A percentile compares a stretch with the other conserved stretches of the same genome.
Conservation (phyloP, 1,139 yeast species). For the Yamadazyma aaseri region DNA sequence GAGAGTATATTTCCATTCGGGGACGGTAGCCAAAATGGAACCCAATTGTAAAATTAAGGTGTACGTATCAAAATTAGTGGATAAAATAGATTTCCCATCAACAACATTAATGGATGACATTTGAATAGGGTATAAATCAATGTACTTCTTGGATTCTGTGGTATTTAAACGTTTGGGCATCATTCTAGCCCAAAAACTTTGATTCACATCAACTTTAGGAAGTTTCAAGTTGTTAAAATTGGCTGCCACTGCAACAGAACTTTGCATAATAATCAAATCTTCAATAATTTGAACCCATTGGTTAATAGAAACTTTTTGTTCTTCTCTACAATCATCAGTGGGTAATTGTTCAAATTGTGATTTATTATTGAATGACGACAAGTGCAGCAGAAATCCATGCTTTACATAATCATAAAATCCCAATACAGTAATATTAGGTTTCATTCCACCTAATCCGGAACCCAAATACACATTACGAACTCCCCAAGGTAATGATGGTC, state of each 20-base stretch:
- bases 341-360: slow-evolving; percentile 48
- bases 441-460: slow-evolving; percentile 96
- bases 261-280: slow-evolving; percentile 87
- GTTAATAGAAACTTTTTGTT: slow-evolving; percentile 62
- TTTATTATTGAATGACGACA: slow-evolving; percentile 17
- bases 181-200: slow-evolving; percentile 18
- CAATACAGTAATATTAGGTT: slow-evolving; percentile 87
- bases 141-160: slow-evolving; percentile 36
- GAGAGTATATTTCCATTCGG: slow-evolving; percentile 75
- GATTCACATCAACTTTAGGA: slow-evolving; percentile 38
- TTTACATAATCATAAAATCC: slow-evolving; percentile 74
- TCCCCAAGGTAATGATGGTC: slow-evolving; percentile 94
- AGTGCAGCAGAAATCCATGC: slow-evolving; percentile 32
- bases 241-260: slow-evolving; percentile 90
- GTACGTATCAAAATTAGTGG: slow-evolving; percentile 93
- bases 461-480: slow-evolving; percentile 88
- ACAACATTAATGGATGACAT: slow-evolving; percentile 81
- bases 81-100: slow-evolving; percentile 66
- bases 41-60: slow-evolving; percentile 91
- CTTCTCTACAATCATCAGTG: slow-evolving; percentile 76
- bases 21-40: slow-evolving; percentile 87
- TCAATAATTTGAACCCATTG: slow-evolving; percentile 94
- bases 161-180: slow-evolving; percentile 9
- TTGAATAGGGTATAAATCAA: slow-evolving; percentile 93
- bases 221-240: slow-evolving; percentile 67